These are phyloP conservation scores for Eimeria tenella DNA, from an alignment of 169 alveolate genomes.

Conservation along the genomic window DNA sequence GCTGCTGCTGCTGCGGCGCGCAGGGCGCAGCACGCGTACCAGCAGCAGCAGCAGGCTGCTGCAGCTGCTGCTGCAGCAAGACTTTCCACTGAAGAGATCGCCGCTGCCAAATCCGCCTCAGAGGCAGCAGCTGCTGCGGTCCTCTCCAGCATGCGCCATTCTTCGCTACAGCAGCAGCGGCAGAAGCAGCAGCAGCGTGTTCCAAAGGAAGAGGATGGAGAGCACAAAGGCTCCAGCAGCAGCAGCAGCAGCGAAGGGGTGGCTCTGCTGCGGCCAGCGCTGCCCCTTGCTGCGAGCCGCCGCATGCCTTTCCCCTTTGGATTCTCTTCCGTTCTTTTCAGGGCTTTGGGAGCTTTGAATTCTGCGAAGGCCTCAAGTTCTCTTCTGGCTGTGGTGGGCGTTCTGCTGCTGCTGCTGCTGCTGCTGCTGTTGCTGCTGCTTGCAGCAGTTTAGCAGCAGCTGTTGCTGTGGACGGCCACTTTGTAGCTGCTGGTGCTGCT, in stretches of 20 bases:
- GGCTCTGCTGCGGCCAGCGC: neutral
- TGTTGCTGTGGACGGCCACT: neutral
- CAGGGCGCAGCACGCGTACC: conserved; percentile 16
- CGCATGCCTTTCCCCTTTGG: neutral
- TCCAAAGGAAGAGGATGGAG: neutral
- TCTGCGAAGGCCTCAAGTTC: conserved; percentile 1
- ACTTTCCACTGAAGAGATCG: neutral
- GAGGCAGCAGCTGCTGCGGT: conserved; percentile 40
- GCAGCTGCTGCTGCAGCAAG: neutral
- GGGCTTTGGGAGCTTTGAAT: neutral
- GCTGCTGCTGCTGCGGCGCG: conserved; percentile 32
- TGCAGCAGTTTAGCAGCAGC: neutral
- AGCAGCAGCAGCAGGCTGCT: conserved; percentile 24
- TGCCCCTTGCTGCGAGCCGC: neutral
- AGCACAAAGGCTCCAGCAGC: neutral
- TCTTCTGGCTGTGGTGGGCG: conserved; percentile 3
- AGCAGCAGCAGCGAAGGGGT: conserved; percentile 2
- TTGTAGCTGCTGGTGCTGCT: neutral
- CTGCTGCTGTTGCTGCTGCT: neutral
- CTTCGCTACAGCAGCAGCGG: conserved; percentile 19
- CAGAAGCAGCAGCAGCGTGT: conserved; percentile 1
- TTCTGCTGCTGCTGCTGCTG: conserved; percentile 39
- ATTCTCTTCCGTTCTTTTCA: neutral
- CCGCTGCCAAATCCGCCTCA: neutral
- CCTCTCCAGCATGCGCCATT: neutral